Percentiles rank a stretch among this genome's conserved stretches.
These are phyloP conservation scores for Salix udensis DNA, from an alignment of 345 rosid species.

Conservation along the genomic window DNA sequence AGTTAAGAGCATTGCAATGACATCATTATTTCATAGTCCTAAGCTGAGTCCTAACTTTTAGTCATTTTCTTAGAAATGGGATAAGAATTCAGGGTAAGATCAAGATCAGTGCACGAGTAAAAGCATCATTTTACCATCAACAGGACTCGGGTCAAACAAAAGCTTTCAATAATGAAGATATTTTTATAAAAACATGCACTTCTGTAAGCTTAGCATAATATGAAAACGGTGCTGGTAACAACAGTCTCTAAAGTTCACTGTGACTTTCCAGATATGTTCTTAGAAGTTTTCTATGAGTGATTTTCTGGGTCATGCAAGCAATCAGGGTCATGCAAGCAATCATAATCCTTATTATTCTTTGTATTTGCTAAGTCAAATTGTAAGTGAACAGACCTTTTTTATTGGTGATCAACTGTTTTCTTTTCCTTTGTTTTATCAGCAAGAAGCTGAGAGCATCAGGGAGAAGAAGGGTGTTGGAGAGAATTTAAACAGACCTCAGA, in stretches of 20 bases:
- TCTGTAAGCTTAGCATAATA: neutral
- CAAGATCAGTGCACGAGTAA: neutral
- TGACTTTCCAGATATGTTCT: neutral
- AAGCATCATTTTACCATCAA: neutral
- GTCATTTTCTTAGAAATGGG: neutral
- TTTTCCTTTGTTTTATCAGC: constrained; percentile 36
- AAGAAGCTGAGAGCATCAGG: constrained; percentile 62
- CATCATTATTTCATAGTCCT: neutral
- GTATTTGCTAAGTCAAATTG: neutral
- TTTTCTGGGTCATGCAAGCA: neutral
- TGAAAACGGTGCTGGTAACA: neutral
- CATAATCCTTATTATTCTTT: neutral
- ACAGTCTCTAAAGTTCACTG: neutral
- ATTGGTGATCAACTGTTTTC: neutral
- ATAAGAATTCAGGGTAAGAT: neutral
- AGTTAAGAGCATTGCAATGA: neutral
- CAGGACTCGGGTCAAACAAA: neutral
- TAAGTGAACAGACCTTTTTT: neutral
- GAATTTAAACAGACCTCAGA: constrained; percentile 30
- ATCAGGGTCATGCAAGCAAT: neutral
- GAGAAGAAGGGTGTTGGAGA: constrained; percentile 44
- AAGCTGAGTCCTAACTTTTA: neutral
- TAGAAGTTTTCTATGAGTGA: neutral
- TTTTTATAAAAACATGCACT: neutral
- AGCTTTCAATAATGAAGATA: neutral